Evolutionary conservation across 116 monocot genomes (phyloP), one percentile per base, ranked within the genome.

Genomic region (Thalassia testudinum): DNA sequence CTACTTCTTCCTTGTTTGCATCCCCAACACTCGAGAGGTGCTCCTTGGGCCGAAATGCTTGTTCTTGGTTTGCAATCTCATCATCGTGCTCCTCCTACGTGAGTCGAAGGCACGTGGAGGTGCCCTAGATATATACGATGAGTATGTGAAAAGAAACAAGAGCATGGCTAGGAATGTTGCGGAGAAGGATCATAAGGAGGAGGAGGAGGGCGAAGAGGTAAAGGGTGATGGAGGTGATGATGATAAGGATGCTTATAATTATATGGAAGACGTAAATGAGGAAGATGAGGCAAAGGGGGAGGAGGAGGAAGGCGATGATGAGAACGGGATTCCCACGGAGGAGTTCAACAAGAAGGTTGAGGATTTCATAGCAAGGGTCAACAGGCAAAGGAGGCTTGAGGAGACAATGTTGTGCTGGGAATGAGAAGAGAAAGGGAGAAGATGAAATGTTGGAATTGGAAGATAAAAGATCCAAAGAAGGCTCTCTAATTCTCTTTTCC

Each of bases 301-400:
- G 24, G 70, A 64, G 5, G 40, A 57, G 23, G 66, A 59, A 13
- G 66, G 66, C 7, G 38, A 56, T 24, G 58, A 62, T 12, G 64
- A 58, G 10, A 56, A 50, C 24, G 58, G 21, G 0, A 40, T 72
- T 49, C 62, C 67, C 11, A 26, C 61, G 12, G 85, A 76, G 1
- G 91, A 81, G 42, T 28, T 91, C 40, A 78, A 91, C 23, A 78
- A 54, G 56, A 75, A 59, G 47, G 70, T 74, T n/a, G 85, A 91
- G 45, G 91, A 91, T 26, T 91, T 91, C 67, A 91, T 91, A 50
- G 81, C 82, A 29, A 78, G 55, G 48, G 70, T 85, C 10, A 85
- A 75, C 55, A 62, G 56, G 62, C 75, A 91, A 42, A 74, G 75
- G 63, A 76, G 60, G 61, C 53, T 74, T 15, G 91, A 91, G 60